These are phyloP conservation scores for Claviceps quebecensis DNA, from an alignment of 2,329 filamentous ascomycete genomes.

Conservation along the genomic window DNA sequence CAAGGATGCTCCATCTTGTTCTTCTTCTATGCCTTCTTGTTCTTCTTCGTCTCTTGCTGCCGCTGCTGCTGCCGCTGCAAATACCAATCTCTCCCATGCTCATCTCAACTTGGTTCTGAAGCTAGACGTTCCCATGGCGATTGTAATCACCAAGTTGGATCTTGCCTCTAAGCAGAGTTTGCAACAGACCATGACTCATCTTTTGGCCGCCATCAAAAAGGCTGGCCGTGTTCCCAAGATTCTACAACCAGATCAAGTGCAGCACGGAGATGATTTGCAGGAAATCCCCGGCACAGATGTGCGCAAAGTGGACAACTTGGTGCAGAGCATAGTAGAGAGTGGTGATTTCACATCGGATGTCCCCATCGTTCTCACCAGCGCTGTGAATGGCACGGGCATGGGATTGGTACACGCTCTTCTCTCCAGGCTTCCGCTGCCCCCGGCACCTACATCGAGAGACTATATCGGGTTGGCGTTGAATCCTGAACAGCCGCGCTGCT, in stretches of 20 bases:
- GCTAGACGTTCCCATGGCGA: conserved; percentile 59
- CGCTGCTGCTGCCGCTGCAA: conserved; percentile 22
- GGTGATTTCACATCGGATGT: conserved; percentile 40
- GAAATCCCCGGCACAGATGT: conserved; percentile 42
- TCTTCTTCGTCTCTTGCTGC: background rate
- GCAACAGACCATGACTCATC: conserved; percentile 53
- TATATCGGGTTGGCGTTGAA: conserved; percentile 41
- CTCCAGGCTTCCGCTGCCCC: conserved; percentile 57
- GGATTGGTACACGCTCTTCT: conserved; percentile 71
- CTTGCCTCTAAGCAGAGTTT: conserved; percentile 62
- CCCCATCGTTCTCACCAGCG: conserved; percentile 78
- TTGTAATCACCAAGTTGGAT: conserved; percentile 86
- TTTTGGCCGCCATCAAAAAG: conserved; percentile 66
- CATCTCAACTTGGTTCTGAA: conserved; percentile 79
- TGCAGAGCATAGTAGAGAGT: conserved; percentile 33
- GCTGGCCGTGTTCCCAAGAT: conserved; percentile 62
- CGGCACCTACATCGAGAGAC: conserved; percentile 36
- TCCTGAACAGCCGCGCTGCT: conserved; percentile 43
- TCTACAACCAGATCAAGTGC: conserved; percentile 42
- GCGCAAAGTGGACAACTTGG: conserved; percentile 40
- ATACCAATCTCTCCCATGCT: conserved; percentile 59
- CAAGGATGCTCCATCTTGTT: conserved; percentile 23
- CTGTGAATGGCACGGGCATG: conserved; percentile 72
- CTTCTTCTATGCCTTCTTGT: background rate
- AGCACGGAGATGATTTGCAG: conserved; percentile 38